Evolutionary conservation across 768 basidiomycete genomes (phyloP).

Genomic region (Pulveroboletus ravenelii): DNA sequence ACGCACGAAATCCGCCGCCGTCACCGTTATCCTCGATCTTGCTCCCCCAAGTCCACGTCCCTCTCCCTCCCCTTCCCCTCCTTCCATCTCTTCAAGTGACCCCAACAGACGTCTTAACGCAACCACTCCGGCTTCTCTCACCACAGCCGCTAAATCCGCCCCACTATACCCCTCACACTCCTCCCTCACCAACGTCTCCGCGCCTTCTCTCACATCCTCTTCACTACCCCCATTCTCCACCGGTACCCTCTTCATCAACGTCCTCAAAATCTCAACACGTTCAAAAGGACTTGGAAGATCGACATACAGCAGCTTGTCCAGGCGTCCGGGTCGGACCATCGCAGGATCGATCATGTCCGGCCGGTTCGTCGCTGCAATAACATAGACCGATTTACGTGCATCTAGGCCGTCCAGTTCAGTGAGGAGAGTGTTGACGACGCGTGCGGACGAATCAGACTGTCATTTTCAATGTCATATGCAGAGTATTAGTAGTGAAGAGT

Average conservation of each 20-base stretch:
- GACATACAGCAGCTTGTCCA: conserved; percentile 92
- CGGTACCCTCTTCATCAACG: conserved; percentile 69
- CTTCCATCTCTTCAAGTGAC: conserved; percentile 57
- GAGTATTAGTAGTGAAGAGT: background rate
- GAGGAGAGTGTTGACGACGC: conserved; percentile 87
- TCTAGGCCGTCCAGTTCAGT: conserved; percentile 94
- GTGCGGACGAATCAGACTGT: conserved; percentile 84
- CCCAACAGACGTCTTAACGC: conserved; percentile 70
- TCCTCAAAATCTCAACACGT: conserved; percentile 79
- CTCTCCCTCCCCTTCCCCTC: conserved; percentile 8
- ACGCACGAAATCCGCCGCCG: background rate
- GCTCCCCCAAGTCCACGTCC: background rate
- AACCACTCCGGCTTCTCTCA: conserved; percentile 85
- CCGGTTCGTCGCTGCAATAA: conserved; percentile 91
- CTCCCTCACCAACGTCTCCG: conserved; percentile 50
- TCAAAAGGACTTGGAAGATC: conserved; percentile 74
- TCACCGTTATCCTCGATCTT: background rate
- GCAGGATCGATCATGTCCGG: conserved; percentile 98
- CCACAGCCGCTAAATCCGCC: conserved; percentile 83
- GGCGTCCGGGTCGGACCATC: conserved; percentile 93
- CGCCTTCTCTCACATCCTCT: conserved; percentile 15
- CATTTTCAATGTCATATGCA: background rate
- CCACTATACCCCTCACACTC: conserved; percentile 87
- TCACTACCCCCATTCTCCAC: conserved; percentile 26
- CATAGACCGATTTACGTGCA: conserved; percentile 80